These are phyloP conservation scores for Podospora anserina DNA, from an alignment of 495 filamentous ascomycete species.

Conservation along the genomic window DNA sequence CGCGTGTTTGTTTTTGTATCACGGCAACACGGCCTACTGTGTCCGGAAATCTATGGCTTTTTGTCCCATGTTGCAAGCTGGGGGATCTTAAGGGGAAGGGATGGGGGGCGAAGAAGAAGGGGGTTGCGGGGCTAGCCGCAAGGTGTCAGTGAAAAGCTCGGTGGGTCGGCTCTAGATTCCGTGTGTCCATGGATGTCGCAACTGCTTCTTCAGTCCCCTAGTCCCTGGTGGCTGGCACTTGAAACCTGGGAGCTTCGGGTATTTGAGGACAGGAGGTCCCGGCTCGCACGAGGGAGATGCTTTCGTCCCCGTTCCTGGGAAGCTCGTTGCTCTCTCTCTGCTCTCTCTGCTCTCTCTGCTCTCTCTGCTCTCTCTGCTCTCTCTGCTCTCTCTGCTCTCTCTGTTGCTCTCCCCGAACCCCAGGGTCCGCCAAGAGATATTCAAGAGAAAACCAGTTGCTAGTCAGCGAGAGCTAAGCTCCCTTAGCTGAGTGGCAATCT, in stretches of 20 bases:
- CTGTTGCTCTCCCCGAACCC: neutral
- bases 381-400: neutral
- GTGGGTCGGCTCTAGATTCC: neutral
- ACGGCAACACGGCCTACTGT: neutral
- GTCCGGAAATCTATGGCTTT: neutral
- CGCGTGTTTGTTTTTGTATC: neutral
- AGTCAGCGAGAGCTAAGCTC: neutral
- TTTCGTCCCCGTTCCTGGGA: neutral
- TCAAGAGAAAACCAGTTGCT: neutral
- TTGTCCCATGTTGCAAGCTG: neutral
- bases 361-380: neutral
- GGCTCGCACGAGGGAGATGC: constrained; percentile 3
- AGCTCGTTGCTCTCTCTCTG: neutral
- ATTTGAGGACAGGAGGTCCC: constrained; percentile 11
- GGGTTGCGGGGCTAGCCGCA: neutral
- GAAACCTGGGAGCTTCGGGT: constrained; percentile 6
- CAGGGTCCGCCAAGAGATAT: constrained; percentile 10
- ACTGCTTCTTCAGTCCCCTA: neutral
- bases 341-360: too few species aligned
- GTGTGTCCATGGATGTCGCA: constrained; percentile 3
- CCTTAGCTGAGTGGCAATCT: neutral
- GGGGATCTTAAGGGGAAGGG: too few species aligned
- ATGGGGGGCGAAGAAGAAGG: neutral
- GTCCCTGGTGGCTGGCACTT: constrained; percentile 3
- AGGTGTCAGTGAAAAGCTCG: neutral